Evolutionary conservation across 192 early-diverging fungal genomes (phyloP).

Genomic region (Coemansia sp.): DNA sequence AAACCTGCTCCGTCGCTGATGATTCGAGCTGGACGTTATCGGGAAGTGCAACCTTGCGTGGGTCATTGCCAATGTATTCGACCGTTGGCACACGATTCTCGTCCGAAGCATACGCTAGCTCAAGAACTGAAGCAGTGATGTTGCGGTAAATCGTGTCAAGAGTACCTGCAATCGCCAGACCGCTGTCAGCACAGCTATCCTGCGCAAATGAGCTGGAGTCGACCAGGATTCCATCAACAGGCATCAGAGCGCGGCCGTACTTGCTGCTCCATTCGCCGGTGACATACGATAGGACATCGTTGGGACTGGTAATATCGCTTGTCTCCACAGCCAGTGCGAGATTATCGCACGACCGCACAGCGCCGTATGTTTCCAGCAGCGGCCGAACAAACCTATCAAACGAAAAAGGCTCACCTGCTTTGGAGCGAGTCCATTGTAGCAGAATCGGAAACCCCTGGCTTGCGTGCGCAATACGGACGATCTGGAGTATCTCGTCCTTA

Average conservation of each 20-base stretch:
- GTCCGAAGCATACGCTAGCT: conserved; percentile 67
- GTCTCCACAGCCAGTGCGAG: conserved; percentile 85
- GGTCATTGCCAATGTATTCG: conserved; percentile 65
- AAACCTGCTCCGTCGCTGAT: not conserved
- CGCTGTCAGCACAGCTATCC: conserved; percentile 72
- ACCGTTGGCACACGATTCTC: conserved; percentile 62
- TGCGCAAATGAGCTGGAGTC: conserved; percentile 72
- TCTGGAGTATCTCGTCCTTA: conserved; percentile 72
- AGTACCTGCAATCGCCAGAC: conserved; percentile 83
- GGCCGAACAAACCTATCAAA: conserved; percentile 94
- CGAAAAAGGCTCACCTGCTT: conserved; percentile 91
- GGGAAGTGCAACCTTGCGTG: not conserved
- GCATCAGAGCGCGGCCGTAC: conserved; percentile 87
- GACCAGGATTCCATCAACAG: conserved; percentile 90
- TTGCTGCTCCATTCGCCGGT: conserved; percentile 87
- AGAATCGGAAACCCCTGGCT: conserved; percentile 82
- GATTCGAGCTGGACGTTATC: not conserved
- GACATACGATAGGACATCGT: conserved; percentile 82
- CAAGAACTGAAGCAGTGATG: conserved; percentile 70
- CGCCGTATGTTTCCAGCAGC: conserved; percentile 65
- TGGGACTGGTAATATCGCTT: conserved; percentile 63
- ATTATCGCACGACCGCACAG: conserved; percentile 74
- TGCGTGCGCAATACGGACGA: conserved; percentile 80
- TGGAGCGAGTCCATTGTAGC: conserved; percentile 95
- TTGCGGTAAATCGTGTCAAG: conserved; percentile 77